These are phyloP conservation scores for Gaeumannomyces tritici DNA, from an alignment of 2,329 filamentous ascomycete genomes.

Conservation along the genomic window DNA sequence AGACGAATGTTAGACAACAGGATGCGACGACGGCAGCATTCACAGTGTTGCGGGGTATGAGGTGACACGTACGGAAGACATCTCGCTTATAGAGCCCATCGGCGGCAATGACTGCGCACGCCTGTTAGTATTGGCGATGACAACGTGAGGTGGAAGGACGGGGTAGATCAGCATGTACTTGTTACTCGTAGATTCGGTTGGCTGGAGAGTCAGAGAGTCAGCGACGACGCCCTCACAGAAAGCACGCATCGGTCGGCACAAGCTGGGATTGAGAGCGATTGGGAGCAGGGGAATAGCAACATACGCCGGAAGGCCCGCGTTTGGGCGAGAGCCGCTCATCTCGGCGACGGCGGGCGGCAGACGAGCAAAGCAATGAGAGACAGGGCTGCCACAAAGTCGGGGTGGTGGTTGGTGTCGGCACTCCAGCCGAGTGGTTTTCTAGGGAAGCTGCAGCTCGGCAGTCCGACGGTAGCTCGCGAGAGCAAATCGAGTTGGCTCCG, in stretches of 20 bases:
- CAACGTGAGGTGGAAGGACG: constrained; percentile 8
- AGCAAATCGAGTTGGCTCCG: not conserved
- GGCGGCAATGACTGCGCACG: constrained; percentile 77
- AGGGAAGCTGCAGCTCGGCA: not conserved
- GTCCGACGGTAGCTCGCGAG: not conserved
- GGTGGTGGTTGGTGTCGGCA: not conserved
- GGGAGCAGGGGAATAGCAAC: constrained; percentile 20
- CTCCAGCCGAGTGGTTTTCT: not conserved
- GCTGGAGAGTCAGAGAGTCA: constrained; percentile 27
- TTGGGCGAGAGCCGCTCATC: constrained; percentile 41
- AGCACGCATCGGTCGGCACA: not conserved
- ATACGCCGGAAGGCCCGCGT: constrained; percentile 55
- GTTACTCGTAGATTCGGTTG: constrained; percentile 87
- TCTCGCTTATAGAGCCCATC: constrained; percentile 98
- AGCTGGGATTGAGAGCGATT: not conserved
- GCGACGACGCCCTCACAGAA: not conserved
- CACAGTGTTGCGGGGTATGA: not conserved
- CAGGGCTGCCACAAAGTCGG: not conserved
- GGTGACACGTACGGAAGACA: constrained; percentile 75
- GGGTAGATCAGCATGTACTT: constrained; percentile 51
- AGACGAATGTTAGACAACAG: constrained; percentile 14
- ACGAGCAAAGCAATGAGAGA: not conserved
- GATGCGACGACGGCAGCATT: not conserved
- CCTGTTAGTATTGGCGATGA: constrained; percentile 22
- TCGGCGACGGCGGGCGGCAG: not conserved